Evolutionary conservation across 1,284 basidiomycete genomes (phyloP).

Genomic region (Trichosporon inkin): DNA sequence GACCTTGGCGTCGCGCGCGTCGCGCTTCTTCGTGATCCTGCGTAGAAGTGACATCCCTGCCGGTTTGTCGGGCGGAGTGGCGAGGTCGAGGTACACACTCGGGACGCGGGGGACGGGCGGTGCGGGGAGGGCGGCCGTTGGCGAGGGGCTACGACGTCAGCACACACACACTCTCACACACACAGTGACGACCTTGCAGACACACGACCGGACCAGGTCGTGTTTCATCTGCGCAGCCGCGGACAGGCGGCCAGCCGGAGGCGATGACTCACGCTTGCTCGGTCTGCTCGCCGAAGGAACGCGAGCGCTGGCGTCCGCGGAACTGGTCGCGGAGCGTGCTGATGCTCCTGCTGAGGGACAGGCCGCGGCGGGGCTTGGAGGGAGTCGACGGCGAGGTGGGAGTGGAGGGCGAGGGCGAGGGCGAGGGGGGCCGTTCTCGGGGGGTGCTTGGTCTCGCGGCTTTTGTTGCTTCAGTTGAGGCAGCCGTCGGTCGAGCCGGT

Average conservation of each 20-base stretch:
- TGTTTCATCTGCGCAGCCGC: no score
- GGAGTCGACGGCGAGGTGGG: neutral
- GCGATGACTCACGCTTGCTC: no score
- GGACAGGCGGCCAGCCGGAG: no score
- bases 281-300: neutral
- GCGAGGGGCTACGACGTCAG: neutral
- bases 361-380: neutral
- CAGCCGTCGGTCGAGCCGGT: neutral
- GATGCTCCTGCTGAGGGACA: conserved; percentile 2
- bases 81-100: conserved; percentile 1
- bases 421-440: neutral
- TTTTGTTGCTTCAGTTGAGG: neutral
- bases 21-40: conserved; percentile 2
- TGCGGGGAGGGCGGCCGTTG: neutral
- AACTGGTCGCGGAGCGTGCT: conserved; percentile 4
- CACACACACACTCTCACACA: neutral
- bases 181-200: neutral
- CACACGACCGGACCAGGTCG: no score
- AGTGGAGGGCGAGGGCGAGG: no score
- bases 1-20: conserved; percentile 5
- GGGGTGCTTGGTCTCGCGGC: neutral
- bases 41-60: neutral
- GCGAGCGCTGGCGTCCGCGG: neutral
- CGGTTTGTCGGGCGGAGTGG: neutral
- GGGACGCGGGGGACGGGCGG: neutral